Base-by-base conservation (phyloP, 2,329 filamentous ascomycete genomes). In the Aspergillus thermomutatus region DNA sequence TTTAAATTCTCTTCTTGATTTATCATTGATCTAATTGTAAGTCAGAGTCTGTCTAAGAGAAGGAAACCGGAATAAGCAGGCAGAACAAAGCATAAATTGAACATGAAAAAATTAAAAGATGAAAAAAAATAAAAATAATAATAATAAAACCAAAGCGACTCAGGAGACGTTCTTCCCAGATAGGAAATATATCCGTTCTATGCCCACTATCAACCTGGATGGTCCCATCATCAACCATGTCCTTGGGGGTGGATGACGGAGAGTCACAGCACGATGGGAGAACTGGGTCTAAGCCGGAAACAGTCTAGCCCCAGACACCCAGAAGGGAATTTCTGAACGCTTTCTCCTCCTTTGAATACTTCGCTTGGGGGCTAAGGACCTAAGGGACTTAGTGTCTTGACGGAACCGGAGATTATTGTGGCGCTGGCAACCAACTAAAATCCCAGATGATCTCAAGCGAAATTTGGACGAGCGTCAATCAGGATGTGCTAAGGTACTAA, bases 361-460 rank as follows among this genome's bases (percentile, higher is more conserved):
- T 62, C 54, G 57, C 50, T 63, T 60, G 57, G 61, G 59, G 57
- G 63, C 57, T 57, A 64, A 58, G 55, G 45, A 40, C 49, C 17
- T 23, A 28, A 28, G 25, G 41, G 34, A 46, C 52, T 57, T 62
- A 60, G 55, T 50, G 53, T 37, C 40, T 27, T 59, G 60, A 57
- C 57, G 53, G 54, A 61, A 57, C 61, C 64, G 64, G 64, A 66
- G 63, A 65, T 66, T 66, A 64, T 65, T 59, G 57, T 65, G 60
- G 61, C 53, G 55, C 52, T 57, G 58, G 48, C 53, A 54, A 49
- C 59, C 58, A 60, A 60, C 54, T 43, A 60, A 53, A 56, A 49
- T 26, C 21, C 43, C 31, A 37, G 14, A 46, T 6, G 23, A 23
- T 26, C 25, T 25, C 25, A 37, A 46, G 31, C 31, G 17, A 34